phyloP scores from a whole-genome alignment of 352 stramenopile species.

The Discostella stelligera region DNA sequence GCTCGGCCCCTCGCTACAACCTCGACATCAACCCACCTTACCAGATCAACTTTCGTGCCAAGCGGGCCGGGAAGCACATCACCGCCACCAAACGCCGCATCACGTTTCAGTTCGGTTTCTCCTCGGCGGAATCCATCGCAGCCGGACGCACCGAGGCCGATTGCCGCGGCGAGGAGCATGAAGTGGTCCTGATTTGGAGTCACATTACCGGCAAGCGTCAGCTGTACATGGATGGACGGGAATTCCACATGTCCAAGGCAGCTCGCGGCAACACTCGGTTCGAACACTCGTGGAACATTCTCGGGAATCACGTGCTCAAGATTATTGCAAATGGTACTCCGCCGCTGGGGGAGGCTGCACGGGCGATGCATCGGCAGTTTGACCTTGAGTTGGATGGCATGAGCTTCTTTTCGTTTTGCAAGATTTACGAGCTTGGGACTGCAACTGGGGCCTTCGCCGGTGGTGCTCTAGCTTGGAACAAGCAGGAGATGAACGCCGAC shows the following conservation, averaged over 20 bases:
- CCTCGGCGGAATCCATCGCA: slow-evolving; percentile 53
- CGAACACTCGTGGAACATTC: slow-evolving; percentile 33
- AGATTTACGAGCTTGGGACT: slow-evolving; percentile 71
- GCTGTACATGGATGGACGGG: slow-evolving; percentile 59
- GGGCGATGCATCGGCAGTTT: slow-evolving; percentile 45
- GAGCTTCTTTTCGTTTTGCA: slow-evolving; percentile 66
- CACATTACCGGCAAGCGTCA: slow-evolving; percentile 71
- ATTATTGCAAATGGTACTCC: slow-evolving; percentile 54
- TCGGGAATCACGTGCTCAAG: slow-evolving; percentile 56
- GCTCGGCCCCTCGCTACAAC: slow-evolving; percentile 27
- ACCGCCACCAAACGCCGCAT: slow-evolving; percentile 70
- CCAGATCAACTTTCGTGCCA: slow-evolving; percentile 73
- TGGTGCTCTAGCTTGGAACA: background rate
- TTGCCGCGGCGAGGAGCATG: slow-evolving; percentile 77
- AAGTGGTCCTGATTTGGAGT: slow-evolving; percentile 74
- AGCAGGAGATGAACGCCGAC: background rate
- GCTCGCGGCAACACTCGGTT: slow-evolving; percentile 56
- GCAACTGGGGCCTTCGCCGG: background rate
- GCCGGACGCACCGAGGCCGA: slow-evolving; percentile 49
- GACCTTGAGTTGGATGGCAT: slow-evolving; percentile 74
- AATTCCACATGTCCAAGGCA: slow-evolving; percentile 62
- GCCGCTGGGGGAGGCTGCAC: background rate
- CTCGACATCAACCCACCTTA: slow-evolving; percentile 57
- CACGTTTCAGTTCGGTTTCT: slow-evolving; percentile 78
- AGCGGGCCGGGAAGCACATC: slow-evolving; percentile 68